Conservation (phyloP, 371 early-diverging fungal species). For the Mycotypha africana region DNA sequence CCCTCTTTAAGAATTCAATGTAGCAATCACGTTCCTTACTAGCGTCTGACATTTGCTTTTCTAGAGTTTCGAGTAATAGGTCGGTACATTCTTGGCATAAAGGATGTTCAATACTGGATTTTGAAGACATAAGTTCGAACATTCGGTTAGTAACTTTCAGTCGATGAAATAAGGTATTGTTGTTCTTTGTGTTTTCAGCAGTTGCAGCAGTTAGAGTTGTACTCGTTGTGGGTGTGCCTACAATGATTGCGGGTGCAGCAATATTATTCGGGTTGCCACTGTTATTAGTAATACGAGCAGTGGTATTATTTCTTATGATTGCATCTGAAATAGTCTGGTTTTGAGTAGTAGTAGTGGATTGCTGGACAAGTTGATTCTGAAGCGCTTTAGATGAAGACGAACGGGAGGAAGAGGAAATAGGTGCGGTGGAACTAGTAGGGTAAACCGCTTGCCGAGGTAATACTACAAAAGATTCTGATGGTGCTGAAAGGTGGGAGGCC, state of each 20-base stretch:
- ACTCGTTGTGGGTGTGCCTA: not conserved
- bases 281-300: not conserved
- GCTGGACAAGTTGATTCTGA: too few relatives aligned
- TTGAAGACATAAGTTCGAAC: slow-evolving; percentile 66
- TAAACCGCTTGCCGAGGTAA: slow-evolving; percentile 38
- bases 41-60: slow-evolving; percentile 65
- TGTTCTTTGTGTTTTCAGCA: too few relatives aligned
- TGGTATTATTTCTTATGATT: too few relatives aligned
- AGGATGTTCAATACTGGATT: slow-evolving; percentile 76
- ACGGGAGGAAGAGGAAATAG: too few relatives aligned
- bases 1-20: slow-evolving; percentile 60
- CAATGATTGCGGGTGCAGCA: not conserved
- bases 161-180: slow-evolving; percentile 48
- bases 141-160: slow-evolving; percentile 61
- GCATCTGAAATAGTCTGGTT: too few relatives aligned
- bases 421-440: too few relatives aligned
- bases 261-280: not conserved
- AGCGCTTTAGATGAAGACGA: too few relatives aligned
- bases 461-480: slow-evolving; percentile 56
- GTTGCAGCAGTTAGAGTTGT: too few relatives aligned
- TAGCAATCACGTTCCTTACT: slow-evolving; percentile 72
- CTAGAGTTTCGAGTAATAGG: slow-evolving; percentile 62
- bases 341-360: too few relatives aligned
- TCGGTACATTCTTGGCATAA: slow-evolving; percentile 90
- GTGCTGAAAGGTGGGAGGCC: slow-evolving; percentile 27